These are phyloP conservation scores for Entomortierella beljakovae DNA, from an alignment of 192 early-diverging fungal species.

Conservation along the genomic window DNA sequence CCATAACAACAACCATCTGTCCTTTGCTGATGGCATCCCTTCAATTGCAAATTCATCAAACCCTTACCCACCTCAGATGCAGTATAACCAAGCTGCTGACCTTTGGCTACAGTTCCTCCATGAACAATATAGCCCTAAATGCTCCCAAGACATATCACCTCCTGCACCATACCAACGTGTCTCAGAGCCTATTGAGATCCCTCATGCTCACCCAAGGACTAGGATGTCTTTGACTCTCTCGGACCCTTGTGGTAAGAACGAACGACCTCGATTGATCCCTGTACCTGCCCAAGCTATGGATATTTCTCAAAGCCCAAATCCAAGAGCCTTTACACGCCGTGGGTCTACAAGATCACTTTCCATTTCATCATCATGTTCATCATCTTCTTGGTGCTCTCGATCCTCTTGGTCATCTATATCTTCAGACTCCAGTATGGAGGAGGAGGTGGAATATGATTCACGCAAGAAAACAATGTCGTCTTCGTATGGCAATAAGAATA, in stretches of 20 bases:
- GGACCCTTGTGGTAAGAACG: neutral
- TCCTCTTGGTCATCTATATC: conserved; percentile 2
- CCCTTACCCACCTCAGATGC: neutral
- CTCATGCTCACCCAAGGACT: neutral
- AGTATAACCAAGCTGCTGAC: neutral
- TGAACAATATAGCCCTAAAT: conserved; percentile 1
- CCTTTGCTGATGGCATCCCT: neutral
- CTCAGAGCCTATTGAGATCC: neutral
- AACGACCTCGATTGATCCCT: neutral
- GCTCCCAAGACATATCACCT: neutral
- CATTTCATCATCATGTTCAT: conserved; percentile 5
- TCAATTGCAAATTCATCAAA: neutral
- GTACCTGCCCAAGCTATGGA: neutral
- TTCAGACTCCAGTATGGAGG: conserved; percentile 1
- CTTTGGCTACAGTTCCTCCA: conserved; percentile 24
- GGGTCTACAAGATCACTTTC: neutral
- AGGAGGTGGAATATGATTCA: neutral
- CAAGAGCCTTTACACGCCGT: neutral
- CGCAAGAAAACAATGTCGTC: neutral
- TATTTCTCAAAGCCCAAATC: neutral
- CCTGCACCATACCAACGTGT: neutral
- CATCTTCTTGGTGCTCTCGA: neutral
- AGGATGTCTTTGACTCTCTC: neutral
- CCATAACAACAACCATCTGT: neutral
- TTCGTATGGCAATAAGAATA: conserved; percentile 26